A percentile compares a stretch with the other conserved stretches of the same genome.
phyloP scores from a whole-genome alignment of 352 stramenopile species.

The Saprolegnia parasitica region DNA sequence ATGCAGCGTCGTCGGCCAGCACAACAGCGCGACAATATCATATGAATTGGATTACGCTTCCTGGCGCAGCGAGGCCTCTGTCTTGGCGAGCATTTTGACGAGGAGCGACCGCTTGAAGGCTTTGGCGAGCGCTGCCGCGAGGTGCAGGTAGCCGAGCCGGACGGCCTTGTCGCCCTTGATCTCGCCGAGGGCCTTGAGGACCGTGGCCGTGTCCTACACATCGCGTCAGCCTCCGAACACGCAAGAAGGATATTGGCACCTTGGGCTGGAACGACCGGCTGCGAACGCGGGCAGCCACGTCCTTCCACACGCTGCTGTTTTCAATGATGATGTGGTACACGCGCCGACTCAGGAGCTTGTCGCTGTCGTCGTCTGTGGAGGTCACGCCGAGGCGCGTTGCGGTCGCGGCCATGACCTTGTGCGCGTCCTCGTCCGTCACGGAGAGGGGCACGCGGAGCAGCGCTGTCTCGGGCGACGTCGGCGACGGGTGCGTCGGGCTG shows the following conservation, averaged over 20 bases:
- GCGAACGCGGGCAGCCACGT: constrained; percentile 77
- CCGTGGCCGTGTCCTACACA: constrained; percentile 18
- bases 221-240: not conserved
- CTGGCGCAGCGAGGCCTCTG: too few relatives aligned
- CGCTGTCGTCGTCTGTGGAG: constrained; percentile 51
- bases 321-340: constrained; percentile 77
- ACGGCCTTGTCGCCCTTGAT: constrained; percentile 17
- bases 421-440: constrained; percentile 48
- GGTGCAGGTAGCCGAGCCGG: constrained; percentile 8
- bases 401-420: constrained; percentile 72
- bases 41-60: too few relatives aligned
- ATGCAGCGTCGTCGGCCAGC: too few relatives aligned
- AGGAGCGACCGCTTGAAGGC: constrained; percentile 27
- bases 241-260: not conserved
- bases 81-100: constrained; percentile 18
- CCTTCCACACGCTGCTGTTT: constrained; percentile 81
- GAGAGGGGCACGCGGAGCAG: constrained; percentile 47
- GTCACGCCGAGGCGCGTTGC: constrained; percentile 75
- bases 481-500: constrained; percentile 58
- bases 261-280: constrained; percentile 36
- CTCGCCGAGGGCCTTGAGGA: constrained; percentile 22
- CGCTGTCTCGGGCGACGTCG: constrained; percentile 60
- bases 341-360: constrained; percentile 43
- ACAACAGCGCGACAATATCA: too few relatives aligned
- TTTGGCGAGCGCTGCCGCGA: constrained; percentile 9